Evolutionary conservation across 148 eudicot genomes (phyloP).

Genomic region (Fagopyrum tataricum): DNA sequence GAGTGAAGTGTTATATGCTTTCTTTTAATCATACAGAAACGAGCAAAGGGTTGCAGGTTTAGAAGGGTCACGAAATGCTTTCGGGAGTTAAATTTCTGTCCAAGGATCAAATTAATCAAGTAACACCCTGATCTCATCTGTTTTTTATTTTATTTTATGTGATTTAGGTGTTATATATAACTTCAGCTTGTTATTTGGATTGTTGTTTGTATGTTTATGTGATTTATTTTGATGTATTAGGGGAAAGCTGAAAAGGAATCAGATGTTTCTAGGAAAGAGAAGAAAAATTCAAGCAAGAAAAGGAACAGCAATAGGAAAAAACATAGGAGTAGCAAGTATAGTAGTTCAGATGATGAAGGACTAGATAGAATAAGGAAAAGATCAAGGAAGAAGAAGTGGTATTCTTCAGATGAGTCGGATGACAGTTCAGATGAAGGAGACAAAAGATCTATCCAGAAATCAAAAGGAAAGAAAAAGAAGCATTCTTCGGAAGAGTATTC

Average conservation of each 20-base stretch:
- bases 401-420: conserved; percentile 59
- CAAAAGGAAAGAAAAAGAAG: conserved; percentile 29
- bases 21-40: neutral
- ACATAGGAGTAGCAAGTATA: conserved; percentile 34
- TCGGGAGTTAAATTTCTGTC: conserved; percentile 81
- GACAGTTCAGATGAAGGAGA: conserved; percentile 28
- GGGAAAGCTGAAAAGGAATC: conserved; percentile 26
- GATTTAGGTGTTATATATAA: neutral
- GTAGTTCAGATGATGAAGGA: conserved; percentile 68
- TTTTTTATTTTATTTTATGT: neutral
- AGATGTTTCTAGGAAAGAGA: conserved; percentile 27
- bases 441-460: conserved; percentile 16
- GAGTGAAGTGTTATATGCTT: neutral
- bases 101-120: conserved; percentile 58
- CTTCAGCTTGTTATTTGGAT: neutral
- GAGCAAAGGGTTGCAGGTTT: neutral
- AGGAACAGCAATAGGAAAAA: conserved; percentile 35
- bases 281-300: conserved; percentile 24
- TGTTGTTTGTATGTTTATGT: neutral
- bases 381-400: conserved; percentile 81
- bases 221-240: conserved; percentile 20
- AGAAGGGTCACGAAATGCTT: conserved; percentile 38
- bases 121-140: conserved; percentile 20
- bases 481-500: conserved; percentile 19
- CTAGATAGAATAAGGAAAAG: conserved; percentile 33